These are phyloP conservation scores for Grammothele lineata DNA, from an alignment of 768 basidiomycete genomes.

Conservation along the genomic window DNA sequence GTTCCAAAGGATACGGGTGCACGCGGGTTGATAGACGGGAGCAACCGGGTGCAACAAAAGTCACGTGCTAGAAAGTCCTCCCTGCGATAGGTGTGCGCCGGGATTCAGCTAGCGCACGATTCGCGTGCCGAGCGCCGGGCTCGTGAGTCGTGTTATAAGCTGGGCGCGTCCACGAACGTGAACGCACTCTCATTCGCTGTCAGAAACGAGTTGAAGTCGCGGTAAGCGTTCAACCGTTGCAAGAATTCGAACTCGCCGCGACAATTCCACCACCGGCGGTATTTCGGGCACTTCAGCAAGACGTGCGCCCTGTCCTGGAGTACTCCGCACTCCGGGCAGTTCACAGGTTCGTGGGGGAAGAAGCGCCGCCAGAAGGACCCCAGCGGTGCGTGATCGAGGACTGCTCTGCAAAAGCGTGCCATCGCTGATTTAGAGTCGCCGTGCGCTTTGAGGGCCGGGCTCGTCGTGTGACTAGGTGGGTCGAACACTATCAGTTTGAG, in stretches of 20 bases:
- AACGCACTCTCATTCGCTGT: slow-evolving; percentile 7
- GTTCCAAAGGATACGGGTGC: too few relatives aligned
- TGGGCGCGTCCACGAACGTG: slow-evolving; percentile 7
- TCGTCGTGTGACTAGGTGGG: background rate
- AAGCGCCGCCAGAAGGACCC: background rate
- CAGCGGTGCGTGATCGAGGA: background rate
- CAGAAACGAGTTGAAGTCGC: slow-evolving; percentile 1
- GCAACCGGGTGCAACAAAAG: too few relatives aligned
- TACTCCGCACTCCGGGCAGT: slow-evolving; percentile 1
- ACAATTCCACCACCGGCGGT: slow-evolving; percentile 7
- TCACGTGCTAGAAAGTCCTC: too few relatives aligned
- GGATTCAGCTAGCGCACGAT: too few relatives aligned
- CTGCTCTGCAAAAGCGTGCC: slow-evolving; percentile 3
- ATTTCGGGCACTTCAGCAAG: background rate
- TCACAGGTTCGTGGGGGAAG: background rate
- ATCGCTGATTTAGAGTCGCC: slow-evolving; percentile 2
- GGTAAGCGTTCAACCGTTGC: slow-evolving; percentile 1
- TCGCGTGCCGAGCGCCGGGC: too few relatives aligned
- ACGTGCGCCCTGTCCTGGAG: slow-evolving; percentile 4
- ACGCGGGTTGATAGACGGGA: too few relatives aligned
- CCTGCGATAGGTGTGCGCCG: too few relatives aligned
- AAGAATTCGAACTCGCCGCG: slow-evolving; percentile 6
- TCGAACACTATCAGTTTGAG: background rate
- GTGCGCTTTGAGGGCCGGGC: background rate
- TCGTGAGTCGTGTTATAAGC: background rate